Conservation (phyloP, 139 green algal genomes). For the Zygnema cylindricum region DNA sequence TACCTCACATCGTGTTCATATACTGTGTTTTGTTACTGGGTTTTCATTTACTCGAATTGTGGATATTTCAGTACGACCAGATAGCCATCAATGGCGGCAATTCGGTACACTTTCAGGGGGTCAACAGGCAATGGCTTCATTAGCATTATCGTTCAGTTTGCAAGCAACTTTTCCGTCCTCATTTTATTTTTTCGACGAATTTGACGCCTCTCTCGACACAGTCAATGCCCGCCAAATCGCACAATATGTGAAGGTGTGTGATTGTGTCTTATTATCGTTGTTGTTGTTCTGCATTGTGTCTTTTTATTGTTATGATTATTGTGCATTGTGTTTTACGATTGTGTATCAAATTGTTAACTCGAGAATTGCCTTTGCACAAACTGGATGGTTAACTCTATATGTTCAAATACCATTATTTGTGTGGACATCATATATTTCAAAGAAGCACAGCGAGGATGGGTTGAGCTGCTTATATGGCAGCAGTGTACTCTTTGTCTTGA, state of each 20-base stretch:
- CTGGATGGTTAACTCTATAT: neutral
- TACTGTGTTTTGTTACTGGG: no score
- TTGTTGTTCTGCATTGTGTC: neutral
- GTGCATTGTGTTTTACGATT: no score
- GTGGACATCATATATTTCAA: neutral
- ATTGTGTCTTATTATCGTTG: neutral
- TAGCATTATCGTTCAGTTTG: constrained; percentile 73
- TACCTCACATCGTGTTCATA: no score
- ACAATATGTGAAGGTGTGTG: constrained; percentile 65
- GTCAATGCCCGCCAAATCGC: constrained; percentile 68
- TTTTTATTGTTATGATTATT: neutral
- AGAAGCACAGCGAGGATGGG: no score
- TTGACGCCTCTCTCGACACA: constrained; percentile 75
- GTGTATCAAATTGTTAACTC: no score
- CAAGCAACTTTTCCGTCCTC: constrained; percentile 78
- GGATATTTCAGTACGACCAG: constrained; percentile 67
- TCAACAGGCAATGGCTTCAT: constrained; percentile 80
- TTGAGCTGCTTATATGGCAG: no score
- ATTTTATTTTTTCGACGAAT: constrained; percentile 90
- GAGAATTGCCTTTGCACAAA: no score
- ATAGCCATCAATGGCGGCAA: constrained; percentile 71
- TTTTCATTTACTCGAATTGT: no score
- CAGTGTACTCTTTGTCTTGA: no score
- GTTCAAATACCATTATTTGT: neutral
- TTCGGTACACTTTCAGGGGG: constrained; percentile 77